Percentiles rank a stretch among this genome's conserved stretches.
These are phyloP conservation scores for Lecanicillium sp. DNA, from an alignment of 2,329 filamentous ascomycete genomes.

Conservation along the genomic window DNA sequence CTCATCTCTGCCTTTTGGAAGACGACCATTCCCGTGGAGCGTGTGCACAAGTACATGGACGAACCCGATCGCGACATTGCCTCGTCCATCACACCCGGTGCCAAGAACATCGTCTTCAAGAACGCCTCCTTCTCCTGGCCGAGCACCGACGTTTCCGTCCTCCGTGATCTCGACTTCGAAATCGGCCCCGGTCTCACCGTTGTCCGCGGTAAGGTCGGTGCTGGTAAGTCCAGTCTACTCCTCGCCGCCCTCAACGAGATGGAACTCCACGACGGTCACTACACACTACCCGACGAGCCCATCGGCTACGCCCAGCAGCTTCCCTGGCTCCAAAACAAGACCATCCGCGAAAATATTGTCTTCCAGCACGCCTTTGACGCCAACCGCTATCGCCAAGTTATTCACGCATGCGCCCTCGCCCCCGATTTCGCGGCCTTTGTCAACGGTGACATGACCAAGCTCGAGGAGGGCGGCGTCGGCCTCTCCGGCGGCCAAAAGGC, in stretches of 20 bases:
- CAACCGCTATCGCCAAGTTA: conserved; percentile 49
- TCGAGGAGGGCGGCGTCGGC: conserved; percentile 58
- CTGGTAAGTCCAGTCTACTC: conserved; percentile 56
- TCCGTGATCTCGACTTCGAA: conserved; percentile 39
- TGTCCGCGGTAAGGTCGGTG: conserved; percentile 53
- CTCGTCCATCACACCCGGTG: conserved; percentile 29
- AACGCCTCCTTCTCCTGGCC: conserved; percentile 76
- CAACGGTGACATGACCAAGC: conserved; percentile 51
- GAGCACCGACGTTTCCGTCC: conserved; percentile 49
- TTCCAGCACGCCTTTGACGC: conserved; percentile 54
- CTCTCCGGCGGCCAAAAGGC: conserved; percentile 60
- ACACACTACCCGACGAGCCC: conserved; percentile 42
- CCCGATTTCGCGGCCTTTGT: conserved; percentile 52
- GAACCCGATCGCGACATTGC: conserved; percentile 68
- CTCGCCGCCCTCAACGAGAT: conserved; percentile 57
- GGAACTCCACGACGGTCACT: conserved; percentile 54
- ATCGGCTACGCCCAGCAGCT: conserved; percentile 54
- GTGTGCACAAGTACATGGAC: conserved; percentile 80
- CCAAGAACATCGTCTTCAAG: conserved; percentile 45
- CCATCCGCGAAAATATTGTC: conserved; percentile 58
- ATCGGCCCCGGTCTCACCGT: conserved; percentile 48
- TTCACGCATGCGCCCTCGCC: conserved; percentile 54
- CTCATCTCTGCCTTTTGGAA: conserved; percentile 74
- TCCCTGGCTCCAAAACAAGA: conserved; percentile 61
- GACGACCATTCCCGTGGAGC: conserved; percentile 71